These are phyloP conservation scores for Trichosporon sp. DNA, from an alignment of 1,284 basidiomycete genomes.

Conservation along the genomic window DNA sequence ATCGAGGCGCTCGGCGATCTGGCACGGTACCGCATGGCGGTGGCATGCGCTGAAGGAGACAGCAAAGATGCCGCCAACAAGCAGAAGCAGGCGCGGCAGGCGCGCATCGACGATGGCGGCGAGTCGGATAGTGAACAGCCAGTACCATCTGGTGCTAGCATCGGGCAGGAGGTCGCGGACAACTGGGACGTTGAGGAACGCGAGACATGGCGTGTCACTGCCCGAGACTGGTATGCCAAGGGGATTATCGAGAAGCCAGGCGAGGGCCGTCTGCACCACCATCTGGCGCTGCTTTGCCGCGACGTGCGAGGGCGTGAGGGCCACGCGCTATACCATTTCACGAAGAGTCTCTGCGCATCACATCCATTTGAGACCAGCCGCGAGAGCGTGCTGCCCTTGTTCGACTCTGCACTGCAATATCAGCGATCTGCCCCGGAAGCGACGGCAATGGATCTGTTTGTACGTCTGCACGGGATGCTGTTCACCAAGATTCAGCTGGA, in stretches of 20 bases:
- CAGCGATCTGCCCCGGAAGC: constrained; percentile 75
- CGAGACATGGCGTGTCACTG: constrained; percentile 86
- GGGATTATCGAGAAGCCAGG: constrained; percentile 87
- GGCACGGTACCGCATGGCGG: constrained; percentile 90
- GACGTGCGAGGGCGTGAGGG: constrained; percentile 81
- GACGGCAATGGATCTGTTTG: constrained; percentile 76
- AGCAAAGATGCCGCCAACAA: constrained; percentile 35
- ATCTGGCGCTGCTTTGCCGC: constrained; percentile 83
- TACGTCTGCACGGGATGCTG: constrained; percentile 90
- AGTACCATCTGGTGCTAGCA: constrained; percentile 64
- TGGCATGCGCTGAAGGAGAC: constrained; percentile 58
- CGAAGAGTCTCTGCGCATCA: constrained; percentile 90
- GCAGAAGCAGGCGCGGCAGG: constrained; percentile 30
- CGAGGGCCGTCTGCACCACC: constrained; percentile 88
- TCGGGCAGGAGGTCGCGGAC: constrained; percentile 83
- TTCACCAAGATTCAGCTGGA: constrained; percentile 94
- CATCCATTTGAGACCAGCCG: constrained; percentile 84
- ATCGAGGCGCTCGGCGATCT: constrained; percentile 95
- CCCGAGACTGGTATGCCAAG: constrained; percentile 88
- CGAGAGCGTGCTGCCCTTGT: constrained; percentile 82
- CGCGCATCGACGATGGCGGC: constrained; percentile 36
- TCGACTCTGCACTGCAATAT: constrained; percentile 71
- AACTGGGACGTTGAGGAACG: constrained; percentile 87
- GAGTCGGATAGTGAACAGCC: constrained; percentile 33
- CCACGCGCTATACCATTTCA: constrained; percentile 86